Evolutionary conservation across 345 rosid genomes (phyloP).

Genomic region (Noccaea caerulescens): DNA sequence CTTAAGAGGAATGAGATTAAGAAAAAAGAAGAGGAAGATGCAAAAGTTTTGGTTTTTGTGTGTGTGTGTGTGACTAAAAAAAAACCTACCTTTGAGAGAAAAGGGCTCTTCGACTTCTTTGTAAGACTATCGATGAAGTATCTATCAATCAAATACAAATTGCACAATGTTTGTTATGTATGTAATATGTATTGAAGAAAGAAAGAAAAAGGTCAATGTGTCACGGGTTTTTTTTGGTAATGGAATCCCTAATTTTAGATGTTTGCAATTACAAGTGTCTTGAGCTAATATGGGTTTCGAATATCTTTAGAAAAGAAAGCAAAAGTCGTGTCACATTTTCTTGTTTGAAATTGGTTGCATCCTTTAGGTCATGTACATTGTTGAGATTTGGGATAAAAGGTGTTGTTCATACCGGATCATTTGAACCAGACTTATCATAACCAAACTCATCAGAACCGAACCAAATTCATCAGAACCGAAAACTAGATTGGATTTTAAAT

Average conservation of each 20-base stretch:
- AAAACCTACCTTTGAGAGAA: slow-evolving; percentile 9
- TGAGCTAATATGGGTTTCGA: no score
- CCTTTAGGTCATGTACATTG: no score
- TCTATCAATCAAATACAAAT: neutral
- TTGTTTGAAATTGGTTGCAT: no score
- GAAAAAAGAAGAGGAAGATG: neutral
- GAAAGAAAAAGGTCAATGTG: neutral
- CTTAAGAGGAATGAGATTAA: slow-evolving; percentile 11
- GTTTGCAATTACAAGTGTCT: no score
- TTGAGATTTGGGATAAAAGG: no score
- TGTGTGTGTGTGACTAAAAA: neutral
- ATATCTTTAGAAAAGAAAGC: no score
- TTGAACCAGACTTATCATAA: no score
- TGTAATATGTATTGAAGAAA: neutral
- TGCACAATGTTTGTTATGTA: neutral
- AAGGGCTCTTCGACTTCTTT: slow-evolving; percentile 15
- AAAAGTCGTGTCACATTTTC: no score
- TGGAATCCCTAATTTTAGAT: neutral
- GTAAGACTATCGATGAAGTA: neutral
- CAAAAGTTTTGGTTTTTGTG: neutral
- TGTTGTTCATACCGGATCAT: no score
- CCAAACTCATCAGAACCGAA: no score
- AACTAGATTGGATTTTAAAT: no score
- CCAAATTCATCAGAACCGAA: no score
- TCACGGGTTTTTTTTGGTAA: neutral